Percentiles rank a stretch among this genome's conserved stretches.
phyloP scores from a whole-genome alignment of 805 yeast species.

The Candida insectorum region DNA sequence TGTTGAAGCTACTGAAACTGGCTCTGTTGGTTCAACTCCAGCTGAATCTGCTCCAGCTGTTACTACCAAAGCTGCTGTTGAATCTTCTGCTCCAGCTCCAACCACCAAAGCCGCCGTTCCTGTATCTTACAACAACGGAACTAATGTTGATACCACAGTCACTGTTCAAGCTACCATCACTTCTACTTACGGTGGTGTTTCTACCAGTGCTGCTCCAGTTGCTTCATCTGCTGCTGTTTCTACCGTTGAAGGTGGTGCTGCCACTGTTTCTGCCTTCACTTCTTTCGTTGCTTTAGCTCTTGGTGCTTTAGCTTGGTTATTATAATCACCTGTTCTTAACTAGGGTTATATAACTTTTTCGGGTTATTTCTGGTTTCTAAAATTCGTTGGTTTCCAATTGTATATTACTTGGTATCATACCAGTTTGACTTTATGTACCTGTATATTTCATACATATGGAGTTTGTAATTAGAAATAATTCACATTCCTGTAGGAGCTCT shows the following conservation, averaged over 20 bases:
- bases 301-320: conserved; percentile 21
- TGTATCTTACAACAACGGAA: too few relatives aligned
- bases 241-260: conserved; percentile 11
- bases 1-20: conserved; percentile 8
- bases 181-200: conserved; percentile 12
- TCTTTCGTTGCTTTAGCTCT: conserved; percentile 34
- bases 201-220: conserved; percentile 10
- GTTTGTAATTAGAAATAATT: too few relatives aligned
- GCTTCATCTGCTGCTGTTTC: conserved; percentile 17
- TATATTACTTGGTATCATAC: too few relatives aligned
- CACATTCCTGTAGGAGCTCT: too few relatives aligned
- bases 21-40: conserved; percentile 19
- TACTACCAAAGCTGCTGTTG: conserved; percentile 7
- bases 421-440: too few relatives aligned
- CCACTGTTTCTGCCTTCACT: conserved; percentile 12
- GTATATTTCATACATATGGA: too few relatives aligned
- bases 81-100: conserved; percentile 13
- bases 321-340: too few relatives aligned
- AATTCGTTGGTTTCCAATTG: too few relatives aligned
- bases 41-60: conserved; percentile 11
- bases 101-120: conserved; percentile 12
- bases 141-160: conserved; percentile 3
- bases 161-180: too few relatives aligned
- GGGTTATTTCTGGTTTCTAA: too few relatives aligned
- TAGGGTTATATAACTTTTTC: too few relatives aligned